These are phyloP conservation scores for Dothideomycetes sp. DNA, from an alignment of 2,329 filamentous ascomycete genomes.

Conservation along the genomic window DNA sequence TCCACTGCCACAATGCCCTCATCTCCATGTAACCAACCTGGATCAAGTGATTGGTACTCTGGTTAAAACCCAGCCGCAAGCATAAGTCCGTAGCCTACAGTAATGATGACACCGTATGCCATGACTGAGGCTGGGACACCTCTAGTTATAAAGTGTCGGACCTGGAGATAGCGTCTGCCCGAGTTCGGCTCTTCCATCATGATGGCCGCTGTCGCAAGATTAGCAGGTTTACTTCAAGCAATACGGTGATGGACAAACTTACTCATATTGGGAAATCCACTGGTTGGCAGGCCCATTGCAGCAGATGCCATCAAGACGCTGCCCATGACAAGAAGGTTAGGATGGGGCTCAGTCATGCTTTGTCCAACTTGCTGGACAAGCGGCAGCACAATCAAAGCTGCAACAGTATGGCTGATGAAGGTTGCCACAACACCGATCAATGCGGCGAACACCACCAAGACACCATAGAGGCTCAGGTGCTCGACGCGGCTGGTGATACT, in stretches of 20 bases:
- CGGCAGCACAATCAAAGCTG: conserved; percentile 86
- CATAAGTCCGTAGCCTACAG: conserved; percentile 87
- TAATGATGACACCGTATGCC: conserved; percentile 71
- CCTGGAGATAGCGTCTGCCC: conserved; percentile 80
- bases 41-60: no score
- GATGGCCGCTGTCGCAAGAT: conserved; percentile 59
- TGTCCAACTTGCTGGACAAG: conserved; percentile 78
- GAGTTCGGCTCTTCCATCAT: conserved; percentile 96
- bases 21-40: no score
- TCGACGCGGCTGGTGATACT: conserved; percentile 64
- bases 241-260: conserved; percentile 36
- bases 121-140: conserved; percentile 81
- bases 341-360: conserved; percentile 78
- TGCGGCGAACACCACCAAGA: conserved; percentile 73
- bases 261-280: conserved; percentile 99
- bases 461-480: conserved; percentile 70
- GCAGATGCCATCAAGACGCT: conserved; percentile 92
- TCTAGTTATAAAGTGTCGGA: conserved; percentile 90
- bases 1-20: no score
- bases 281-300: conserved; percentile 94
- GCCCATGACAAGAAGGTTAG: conserved; percentile 91
- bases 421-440: conserved; percentile 89
- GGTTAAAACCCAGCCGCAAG: conserved; percentile 55
- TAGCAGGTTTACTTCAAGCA: conserved; percentile 4
- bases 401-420: conserved; percentile 96